Percentiles rank a stretch among this genome's conserved stretches.
phyloP scores from a whole-genome alignment of 345 rosid species.

The Eucalyptus erythrocorys region DNA sequence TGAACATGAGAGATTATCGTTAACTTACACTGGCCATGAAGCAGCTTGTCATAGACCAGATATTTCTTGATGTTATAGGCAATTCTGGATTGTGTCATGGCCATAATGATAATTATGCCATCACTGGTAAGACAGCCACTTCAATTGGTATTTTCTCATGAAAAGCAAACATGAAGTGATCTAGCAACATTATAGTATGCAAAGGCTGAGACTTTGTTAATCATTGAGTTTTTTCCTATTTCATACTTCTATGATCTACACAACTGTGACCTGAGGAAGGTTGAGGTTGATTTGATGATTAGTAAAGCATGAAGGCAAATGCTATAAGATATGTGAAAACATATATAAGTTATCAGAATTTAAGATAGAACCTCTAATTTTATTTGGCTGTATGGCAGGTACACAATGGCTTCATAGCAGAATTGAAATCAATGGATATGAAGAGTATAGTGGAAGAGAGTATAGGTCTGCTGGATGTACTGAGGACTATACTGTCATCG shows the following conservation, averaged over 20 bases:
- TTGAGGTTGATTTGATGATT: background rate
- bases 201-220: background rate
- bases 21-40: background rate
- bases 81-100: background rate
- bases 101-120: background rate
- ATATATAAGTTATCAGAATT: background rate
- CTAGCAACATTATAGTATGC: background rate
- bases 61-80: background rate
- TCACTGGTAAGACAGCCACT: background rate
- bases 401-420: constrained; percentile 89
- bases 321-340: background rate
- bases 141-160: background rate
- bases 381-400: constrained; percentile 19
- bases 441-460: constrained; percentile 77
- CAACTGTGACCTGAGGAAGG: background rate
- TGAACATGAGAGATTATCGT: background rate
- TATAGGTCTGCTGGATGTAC: constrained; percentile 88
- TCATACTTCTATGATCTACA: background rate
- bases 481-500: constrained; percentile 60
- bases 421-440: constrained; percentile 68
- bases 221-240: background rate
- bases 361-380: background rate
- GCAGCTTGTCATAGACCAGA: background rate
- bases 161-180: background rate
- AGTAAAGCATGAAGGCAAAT: background rate